These are phyloP conservation scores for Lecanoromycetidae sp. DNA, from an alignment of 2,329 filamentous ascomycete genomes.

Conservation along the genomic window DNA sequence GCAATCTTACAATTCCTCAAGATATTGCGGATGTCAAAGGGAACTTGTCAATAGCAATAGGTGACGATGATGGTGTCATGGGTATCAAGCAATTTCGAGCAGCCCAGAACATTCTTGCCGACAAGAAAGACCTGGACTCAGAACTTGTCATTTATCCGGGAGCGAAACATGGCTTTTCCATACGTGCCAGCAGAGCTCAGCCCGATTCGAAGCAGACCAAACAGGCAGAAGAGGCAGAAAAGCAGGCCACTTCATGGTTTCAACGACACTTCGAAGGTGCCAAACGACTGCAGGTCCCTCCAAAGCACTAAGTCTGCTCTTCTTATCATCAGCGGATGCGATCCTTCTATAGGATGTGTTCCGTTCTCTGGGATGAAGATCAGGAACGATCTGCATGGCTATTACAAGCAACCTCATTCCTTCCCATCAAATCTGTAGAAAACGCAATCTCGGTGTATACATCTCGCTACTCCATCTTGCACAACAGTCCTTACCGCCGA, in stretches of 20 bases:
- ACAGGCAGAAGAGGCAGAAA: constrained; percentile 26
- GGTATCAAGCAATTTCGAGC: constrained; percentile 24
- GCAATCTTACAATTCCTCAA: constrained; percentile 34
- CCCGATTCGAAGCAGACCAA: constrained; percentile 26
- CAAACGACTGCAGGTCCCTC: background rate
- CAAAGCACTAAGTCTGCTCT: background rate
- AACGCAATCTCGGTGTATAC: background rate
- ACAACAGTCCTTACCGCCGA: background rate
- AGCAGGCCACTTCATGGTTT: constrained; percentile 23
- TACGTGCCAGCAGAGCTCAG: constrained; percentile 25
- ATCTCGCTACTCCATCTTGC: background rate
- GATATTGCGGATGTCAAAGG: constrained; percentile 36
- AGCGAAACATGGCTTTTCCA: constrained; percentile 31
- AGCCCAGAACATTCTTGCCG: constrained; percentile 24
- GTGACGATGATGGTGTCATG: constrained; percentile 35
- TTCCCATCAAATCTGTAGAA: background rate
- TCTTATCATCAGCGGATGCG: background rate
- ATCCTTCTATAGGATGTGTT: background rate
- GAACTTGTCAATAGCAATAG: constrained; percentile 38
- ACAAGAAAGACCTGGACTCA: constrained; percentile 26
- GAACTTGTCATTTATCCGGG: constrained; percentile 24
- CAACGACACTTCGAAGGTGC: background rate
- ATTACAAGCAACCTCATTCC: background rate
- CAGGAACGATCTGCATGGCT: too few relatives aligned
- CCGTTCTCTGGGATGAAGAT: too few relatives aligned